A percentile compares a stretch with the other conserved stretches of the same genome.
Conservation (phyloP, 805 yeast species). For the Kodamaea jinghongensis region DNA sequence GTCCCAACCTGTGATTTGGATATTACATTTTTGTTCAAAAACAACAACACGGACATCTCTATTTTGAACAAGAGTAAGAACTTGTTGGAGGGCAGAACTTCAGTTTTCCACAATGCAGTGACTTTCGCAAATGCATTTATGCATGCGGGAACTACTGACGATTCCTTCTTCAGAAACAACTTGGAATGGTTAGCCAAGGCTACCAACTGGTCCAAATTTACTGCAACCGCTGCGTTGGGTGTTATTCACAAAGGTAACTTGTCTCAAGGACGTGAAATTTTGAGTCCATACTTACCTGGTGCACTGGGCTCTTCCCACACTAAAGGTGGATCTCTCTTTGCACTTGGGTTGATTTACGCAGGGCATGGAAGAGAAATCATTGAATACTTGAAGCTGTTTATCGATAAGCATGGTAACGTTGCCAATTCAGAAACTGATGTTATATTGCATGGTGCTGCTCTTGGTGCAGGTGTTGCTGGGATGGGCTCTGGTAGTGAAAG, state of each 20-base stretch:
- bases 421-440: constrained; percentile 75
- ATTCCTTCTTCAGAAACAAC: constrained; percentile 79
- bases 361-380: constrained; percentile 92
- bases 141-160: constrained; percentile 96
- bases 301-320: constrained; percentile 77
- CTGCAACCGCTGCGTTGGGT: constrained; percentile 97
- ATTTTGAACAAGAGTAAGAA: constrained; percentile 80
- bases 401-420: constrained; percentile 61
- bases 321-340: constrained; percentile 93
- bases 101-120: constrained; percentile 93
- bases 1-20: constrained; percentile 92
- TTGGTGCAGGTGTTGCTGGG: constrained; percentile 95
- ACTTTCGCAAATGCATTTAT: constrained; percentile 92
- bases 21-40: constrained; percentile 80
- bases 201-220: constrained; percentile 96
- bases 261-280: constrained; percentile 80
- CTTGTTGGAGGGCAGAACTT: constrained; percentile 83
- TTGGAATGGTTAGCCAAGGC: constrained; percentile 96
- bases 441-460: constrained; percentile 89
- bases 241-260: constrained; percentile 95
- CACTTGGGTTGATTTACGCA: constrained; percentile 89
- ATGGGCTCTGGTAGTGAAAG: constrained; percentile 81
- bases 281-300: constrained; percentile 91
- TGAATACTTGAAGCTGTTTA: constrained; percentile 69
- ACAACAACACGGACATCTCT: constrained; percentile 82